phyloP scores from a whole-genome alignment of 2,329 filamentous ascomycete genomes.

The Sarocladium strictum region DNA sequence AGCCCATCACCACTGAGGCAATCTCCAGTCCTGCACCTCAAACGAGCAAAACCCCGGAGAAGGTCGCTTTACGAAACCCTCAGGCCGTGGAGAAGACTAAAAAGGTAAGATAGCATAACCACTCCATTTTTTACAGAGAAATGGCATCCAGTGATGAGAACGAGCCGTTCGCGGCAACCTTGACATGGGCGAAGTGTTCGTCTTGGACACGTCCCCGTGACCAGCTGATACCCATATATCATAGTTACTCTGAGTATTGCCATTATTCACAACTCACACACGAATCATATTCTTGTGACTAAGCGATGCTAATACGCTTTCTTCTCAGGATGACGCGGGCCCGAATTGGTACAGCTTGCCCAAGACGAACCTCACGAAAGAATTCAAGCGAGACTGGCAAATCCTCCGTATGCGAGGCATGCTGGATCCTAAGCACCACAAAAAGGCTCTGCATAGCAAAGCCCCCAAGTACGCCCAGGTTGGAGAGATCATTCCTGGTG shows the following conservation, averaged over 20 bases:
- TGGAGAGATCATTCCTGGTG: conserved; percentile 81
- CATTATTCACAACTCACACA: neutral
- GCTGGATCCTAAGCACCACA: conserved; percentile 88
- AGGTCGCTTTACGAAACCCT: conserved; percentile 14
- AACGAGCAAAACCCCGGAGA: conserved; percentile 10
- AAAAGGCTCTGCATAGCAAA: conserved; percentile 68
- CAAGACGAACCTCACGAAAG: conserved; percentile 73
- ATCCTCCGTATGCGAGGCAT: conserved; percentile 84
- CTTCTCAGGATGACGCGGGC: conserved; percentile 57
- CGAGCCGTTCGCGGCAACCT: conserved; percentile 25
- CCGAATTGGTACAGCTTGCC: conserved; percentile 84
- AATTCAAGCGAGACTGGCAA: conserved; percentile 85
- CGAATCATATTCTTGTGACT: neutral
- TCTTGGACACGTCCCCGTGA: conserved; percentile 50
- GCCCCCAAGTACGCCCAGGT: conserved; percentile 79
- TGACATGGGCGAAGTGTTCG: conserved; percentile 33
- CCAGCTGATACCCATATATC: conserved; percentile 49
- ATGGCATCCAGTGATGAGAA: conserved; percentile 32
- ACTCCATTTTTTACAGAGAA: conserved; percentile 4
- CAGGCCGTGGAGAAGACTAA: conserved; percentile 8
- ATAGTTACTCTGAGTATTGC: conserved; percentile 69
- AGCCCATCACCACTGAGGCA: conserved; percentile 12
- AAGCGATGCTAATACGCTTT: conserved; percentile 20
- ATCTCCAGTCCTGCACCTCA: neutral
- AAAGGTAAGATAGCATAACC: conserved; percentile 21